Conservation (phyloP, 805 yeast genomes). For the Myxozyma melibiosi region DNA sequence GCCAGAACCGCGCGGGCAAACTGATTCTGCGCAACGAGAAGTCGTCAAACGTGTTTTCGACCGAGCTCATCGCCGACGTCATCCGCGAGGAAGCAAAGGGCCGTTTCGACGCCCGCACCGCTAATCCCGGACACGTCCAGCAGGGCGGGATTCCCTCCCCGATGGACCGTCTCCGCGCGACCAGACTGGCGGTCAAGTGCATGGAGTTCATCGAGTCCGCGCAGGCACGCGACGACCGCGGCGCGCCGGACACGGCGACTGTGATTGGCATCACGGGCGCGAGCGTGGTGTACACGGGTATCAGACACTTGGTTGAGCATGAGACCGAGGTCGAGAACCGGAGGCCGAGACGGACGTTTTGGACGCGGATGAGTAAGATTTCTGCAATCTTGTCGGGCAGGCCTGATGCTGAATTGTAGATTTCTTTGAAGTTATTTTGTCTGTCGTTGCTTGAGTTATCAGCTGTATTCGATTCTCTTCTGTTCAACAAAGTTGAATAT, state of each 20-base stretch:
- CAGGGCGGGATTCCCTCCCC: constrained; percentile 97
- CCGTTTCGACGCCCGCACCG: constrained; percentile 86
- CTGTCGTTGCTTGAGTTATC: not conserved
- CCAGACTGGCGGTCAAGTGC: constrained; percentile 87
- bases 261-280: constrained; percentile 84
- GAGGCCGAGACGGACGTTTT: constrained; percentile 85
- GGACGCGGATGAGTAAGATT: constrained; percentile 73
- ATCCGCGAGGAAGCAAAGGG: constrained; percentile 77
- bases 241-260: constrained; percentile 58
- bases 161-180: constrained; percentile 86
- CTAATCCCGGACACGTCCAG: constrained; percentile 97
- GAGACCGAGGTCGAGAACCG: constrained; percentile 82
- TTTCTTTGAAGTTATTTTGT: not conserved
- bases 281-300: constrained; percentile 70
- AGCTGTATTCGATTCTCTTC: not conserved
- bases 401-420: constrained; percentile 2
- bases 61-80: constrained; percentile 80
- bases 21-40: constrained; percentile 79
- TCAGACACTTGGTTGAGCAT: constrained; percentile 76
- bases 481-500: not conserved
- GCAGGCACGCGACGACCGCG: constrained; percentile 28
- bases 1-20: constrained; percentile 82
- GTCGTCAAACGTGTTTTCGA: constrained; percentile 79
- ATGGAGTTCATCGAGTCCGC: constrained; percentile 79
- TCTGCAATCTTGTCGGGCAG: constrained; percentile 28